A percentile compares a stretch with the other conserved stretches of the same genome.
Conservation (phyloP, 345 rosid genomes). For the Brassica cretica region DNA sequence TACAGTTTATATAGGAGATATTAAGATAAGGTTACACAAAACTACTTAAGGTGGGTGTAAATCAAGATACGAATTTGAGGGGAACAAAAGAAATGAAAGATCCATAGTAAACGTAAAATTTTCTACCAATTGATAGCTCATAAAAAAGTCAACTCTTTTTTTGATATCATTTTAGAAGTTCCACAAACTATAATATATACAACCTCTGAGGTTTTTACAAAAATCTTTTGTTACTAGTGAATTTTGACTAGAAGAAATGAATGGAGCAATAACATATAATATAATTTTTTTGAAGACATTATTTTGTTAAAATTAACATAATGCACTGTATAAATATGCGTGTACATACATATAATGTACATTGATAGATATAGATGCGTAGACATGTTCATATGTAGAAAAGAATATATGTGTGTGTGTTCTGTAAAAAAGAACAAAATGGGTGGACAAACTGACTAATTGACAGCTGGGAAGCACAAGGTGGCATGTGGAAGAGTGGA, state of each 20-base stretch:
- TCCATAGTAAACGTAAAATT: background rate
- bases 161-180: background rate
- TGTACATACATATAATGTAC: background rate
- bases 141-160: background rate
- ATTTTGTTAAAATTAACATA: background rate
- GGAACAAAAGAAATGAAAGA: background rate
- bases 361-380: background rate
- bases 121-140: background rate
- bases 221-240: background rate
- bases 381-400: constrained; percentile 4
- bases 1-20: constrained; percentile 20
- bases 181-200: background rate
- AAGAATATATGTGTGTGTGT: background rate
- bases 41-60: constrained; percentile 18
- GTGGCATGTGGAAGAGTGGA: constrained; percentile 34
- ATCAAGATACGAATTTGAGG: background rate
- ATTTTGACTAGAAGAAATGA: background rate
- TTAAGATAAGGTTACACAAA: constrained; percentile 15
- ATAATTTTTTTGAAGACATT: background rate
- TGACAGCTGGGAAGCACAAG: constrained; percentile 36
- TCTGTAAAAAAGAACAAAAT: constrained; percentile 34
- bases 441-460: constrained; percentile 34
- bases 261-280: background rate
- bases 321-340: background rate
- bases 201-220: background rate